Evolutionary conservation across 78 protist genomes (phyloP).

Genomic region (Dictyostelium purpureum): DNA sequence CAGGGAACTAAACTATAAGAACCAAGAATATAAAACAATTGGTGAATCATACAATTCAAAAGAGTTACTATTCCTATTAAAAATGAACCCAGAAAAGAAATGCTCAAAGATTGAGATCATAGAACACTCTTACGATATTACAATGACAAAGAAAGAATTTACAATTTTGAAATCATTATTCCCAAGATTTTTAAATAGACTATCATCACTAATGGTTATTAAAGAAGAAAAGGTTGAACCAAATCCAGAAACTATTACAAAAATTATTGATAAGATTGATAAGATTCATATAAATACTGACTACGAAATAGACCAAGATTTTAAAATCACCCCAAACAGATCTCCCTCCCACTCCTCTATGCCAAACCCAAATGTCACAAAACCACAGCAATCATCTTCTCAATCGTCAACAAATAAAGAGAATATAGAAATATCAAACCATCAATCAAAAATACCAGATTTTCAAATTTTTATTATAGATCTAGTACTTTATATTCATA

Average conservation of each 20-base stretch:
- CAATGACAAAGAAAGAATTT: neutral
- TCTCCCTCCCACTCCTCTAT: neutral
- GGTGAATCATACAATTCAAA: conserved; percentile 7
- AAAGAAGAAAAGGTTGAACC: neutral
- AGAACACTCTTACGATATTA: conserved; percentile 15
- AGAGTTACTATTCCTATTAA: conserved; percentile 9
- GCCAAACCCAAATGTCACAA: neutral
- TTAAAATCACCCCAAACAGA: neutral
- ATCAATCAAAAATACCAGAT: conserved; percentile 2
- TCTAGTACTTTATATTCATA: neutral
- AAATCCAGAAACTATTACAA: neutral
- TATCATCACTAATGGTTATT: neutral
- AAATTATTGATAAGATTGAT: neutral
- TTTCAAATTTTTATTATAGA: conserved; percentile 18
- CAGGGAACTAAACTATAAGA: conserved; percentile 2
- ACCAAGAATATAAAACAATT: neutral
- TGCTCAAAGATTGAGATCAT: conserved; percentile 32
- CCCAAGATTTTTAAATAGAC: neutral
- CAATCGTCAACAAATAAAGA: neutral
- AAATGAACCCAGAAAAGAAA: neutral
- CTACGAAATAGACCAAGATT: neutral
- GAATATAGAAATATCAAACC: neutral
- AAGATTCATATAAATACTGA: neutral
- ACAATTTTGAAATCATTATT: neutral
- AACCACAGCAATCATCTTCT: neutral